A percentile compares a stretch with the other conserved stretches of the same genome.
Evolutionary conservation across 805 yeast genomes (phyloP).

Genomic region (Lipomyces spencermartinsiae): DNA sequence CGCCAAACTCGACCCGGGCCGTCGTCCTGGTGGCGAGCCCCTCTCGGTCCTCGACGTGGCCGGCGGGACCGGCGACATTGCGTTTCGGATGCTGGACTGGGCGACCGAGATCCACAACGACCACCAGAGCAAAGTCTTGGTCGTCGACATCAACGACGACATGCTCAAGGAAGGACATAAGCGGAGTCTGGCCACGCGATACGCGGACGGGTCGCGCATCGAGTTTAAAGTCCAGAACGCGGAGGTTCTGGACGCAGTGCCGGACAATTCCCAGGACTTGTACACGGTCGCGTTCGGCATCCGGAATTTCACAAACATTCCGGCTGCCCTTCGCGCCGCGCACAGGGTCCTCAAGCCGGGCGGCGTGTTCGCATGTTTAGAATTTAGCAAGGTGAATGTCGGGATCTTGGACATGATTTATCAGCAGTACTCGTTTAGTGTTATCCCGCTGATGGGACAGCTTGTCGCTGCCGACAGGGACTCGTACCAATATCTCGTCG

Average conservation of each 20-base stretch:
- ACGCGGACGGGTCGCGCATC: constrained; percentile 69
- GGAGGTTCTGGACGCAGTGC: constrained; percentile 81
- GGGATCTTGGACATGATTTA: constrained; percentile 75
- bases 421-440: constrained; percentile 85
- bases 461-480: constrained; percentile 94
- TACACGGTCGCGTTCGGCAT: constrained; percentile 98
- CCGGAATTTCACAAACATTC: constrained; percentile 93
- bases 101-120: constrained; percentile 83
- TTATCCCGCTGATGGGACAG: constrained; percentile 94
- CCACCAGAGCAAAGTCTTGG: constrained; percentile 76
- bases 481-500: constrained; percentile 94
- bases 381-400: constrained; percentile 85
- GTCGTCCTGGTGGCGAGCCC: constrained; percentile 85
- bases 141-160: constrained; percentile 94
- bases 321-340: constrained; percentile 93
- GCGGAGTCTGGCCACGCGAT: constrained; percentile 64
- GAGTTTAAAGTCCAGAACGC: constrained; percentile 90
- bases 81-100: constrained; percentile 91
- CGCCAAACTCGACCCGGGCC: constrained; percentile 87
- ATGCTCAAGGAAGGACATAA: constrained; percentile 92
- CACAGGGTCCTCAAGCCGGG: constrained; percentile 96
- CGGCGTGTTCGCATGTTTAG: constrained; percentile 95
- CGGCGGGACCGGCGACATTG: constrained; percentile 99
- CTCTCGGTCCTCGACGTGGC: constrained; percentile 93
- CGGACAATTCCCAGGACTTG: constrained; percentile 87